Conservation (phyloP, 208 protist genomes). For the Trichomonas tenax region DNA sequence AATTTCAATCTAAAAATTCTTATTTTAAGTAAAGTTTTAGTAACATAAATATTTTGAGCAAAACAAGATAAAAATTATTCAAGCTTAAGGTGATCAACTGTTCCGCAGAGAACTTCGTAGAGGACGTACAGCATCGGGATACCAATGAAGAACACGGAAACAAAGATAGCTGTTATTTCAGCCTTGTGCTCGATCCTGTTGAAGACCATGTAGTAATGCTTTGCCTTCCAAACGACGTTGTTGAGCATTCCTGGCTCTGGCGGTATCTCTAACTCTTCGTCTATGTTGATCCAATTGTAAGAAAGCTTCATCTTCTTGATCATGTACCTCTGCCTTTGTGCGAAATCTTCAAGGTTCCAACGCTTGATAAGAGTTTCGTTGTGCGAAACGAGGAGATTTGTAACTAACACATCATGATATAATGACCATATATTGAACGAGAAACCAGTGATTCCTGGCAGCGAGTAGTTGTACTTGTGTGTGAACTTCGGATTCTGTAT, state of each 20-base stretch:
- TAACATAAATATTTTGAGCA: too few relatives aligned
- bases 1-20: too few relatives aligned
- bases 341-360: background rate
- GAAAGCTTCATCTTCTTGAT: background rate
- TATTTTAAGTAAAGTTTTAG: too few relatives aligned
- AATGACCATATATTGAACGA: background rate
- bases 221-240: background rate
- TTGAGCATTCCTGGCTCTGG: background rate
- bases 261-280: background rate
- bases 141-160: background rate
- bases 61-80: background rate
- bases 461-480: constrained; percentile 18
- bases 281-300: background rate
- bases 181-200: background rate
- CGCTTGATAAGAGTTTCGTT: background rate
- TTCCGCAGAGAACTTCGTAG: background rate
- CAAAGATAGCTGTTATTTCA: background rate
- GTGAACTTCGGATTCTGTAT: constrained; percentile 41
- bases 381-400: background rate
- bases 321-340: background rate
- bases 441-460: background rate
- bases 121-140: background rate
- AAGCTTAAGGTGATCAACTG: background rate
- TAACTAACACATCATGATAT: background rate
- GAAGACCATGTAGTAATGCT: background rate